Evolutionary conservation across 441 rosid genomes (phyloP), one percentile per base, ranked within the genome.

Genomic region (Jatropha podagrica): DNA sequence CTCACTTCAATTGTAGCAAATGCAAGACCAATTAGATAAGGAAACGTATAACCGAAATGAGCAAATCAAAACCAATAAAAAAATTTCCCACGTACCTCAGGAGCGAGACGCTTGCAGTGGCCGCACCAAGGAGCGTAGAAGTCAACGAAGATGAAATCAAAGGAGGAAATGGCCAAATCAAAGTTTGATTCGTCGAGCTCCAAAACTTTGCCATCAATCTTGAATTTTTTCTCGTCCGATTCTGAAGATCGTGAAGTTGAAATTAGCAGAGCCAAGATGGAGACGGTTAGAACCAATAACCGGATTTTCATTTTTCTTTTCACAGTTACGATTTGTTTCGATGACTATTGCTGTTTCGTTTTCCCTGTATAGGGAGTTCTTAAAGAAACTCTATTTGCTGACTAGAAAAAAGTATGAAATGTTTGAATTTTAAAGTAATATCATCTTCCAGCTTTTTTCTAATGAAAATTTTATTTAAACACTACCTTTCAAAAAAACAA

Each of bases 91-190:
- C 4, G 51, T 70, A 93, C 97, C 98, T 94, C 88, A 40, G 97
- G 98, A 55, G 89, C 77, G 59, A 94, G 96, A 18, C 90, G 95
- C 83, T 94, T 86, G 94, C 97, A 92, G 88, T 94, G 97, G 81
- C 94, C 94, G 78, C 98, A 94, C 98, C 98, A 94, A 3, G 98
- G 98, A 75, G 97, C 97, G 76, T 92, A 92, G 85, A 94, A 94
- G 83, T 91, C 95, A 61, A 92, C 93, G 69, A 94, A 86, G 83
- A 94, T 74, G 80, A 81, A 90, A 78, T 91, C 96, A 67, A 89
- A 87, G 69, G 88, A 18, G 38, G 98, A 83, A 72, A 92, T 89
- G 51, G 96, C 92, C 0, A 89, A 77, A 46, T 94, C 95, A 72
- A 94, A 87, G 83, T 88, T 92, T 56, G 96, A 90, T 42, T 94